Base-by-base conservation (phyloP, 805 yeast genomes). In the Pichia californica region DNA sequence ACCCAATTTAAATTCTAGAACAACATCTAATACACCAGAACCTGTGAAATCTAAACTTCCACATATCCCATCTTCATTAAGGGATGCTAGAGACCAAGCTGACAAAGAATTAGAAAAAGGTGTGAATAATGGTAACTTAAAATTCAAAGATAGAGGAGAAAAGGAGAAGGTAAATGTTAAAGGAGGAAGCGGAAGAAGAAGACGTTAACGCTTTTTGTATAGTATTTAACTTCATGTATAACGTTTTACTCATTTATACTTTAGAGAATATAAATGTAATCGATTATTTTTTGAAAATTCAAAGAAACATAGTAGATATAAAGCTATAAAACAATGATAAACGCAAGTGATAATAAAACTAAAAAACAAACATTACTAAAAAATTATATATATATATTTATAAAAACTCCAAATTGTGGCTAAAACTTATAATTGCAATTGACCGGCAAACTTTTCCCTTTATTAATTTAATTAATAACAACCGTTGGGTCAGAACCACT, bases 401-500 rank as follows among this genome's bases (percentile, higher is more conserved):
- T 15, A 28, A n/a, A 19, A 4, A 29, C 9, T n/a, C 10, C 5
- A n/a, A 37, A 29, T 9, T 8, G 18, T 23, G 25, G 28, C 16
- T 26, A 36, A 18, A 15, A 38, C 15, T 18, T 14, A 7, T 19
- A 31, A n/a, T n/a, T n/a, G n/a, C n/a, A n/a, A n/a, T n/a, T n/a
- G n/a, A n/a, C n/a, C 35, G 35, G 18, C 7, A 23, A 31, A 10
- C n/a, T 20, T 33, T 16, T 11, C 15, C 15, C 7, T 30, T 30
- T 7, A 25, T 20, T n/a, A 11, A 7, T 34, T 35, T 13, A 28
- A 25, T 33, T 34, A 10, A 25, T 23, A 29, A 31, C 36, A 23
- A 40, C 36, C 10, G 48, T 30, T n/a, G 95, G 95, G 57, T 83
- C 91, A 14, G 58, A 51, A 8, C 88, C 89, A 57, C 87, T 77